Conservation (phyloP, 768 basidiomycete species). For the Mycena capillaripes region DNA sequence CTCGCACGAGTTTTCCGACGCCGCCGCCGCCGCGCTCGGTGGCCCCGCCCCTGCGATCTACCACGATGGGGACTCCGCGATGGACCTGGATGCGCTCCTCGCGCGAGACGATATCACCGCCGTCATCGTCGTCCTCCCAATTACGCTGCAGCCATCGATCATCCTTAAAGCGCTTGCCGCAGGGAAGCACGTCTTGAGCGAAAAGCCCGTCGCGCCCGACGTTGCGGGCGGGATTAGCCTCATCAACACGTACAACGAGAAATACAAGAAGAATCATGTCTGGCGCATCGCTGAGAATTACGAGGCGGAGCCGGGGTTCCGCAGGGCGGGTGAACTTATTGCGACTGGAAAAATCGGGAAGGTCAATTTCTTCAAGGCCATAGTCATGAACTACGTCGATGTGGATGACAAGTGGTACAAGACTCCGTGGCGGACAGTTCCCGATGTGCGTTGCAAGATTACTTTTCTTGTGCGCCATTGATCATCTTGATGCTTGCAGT, state of each 20-base stretch:
- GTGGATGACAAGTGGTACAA: constrained; percentile 82
- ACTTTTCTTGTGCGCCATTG: constrained; percentile 1
- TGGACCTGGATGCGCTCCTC: constrained; percentile 74
- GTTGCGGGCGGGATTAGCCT: constrained; percentile 73
- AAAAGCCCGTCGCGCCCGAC: constrained; percentile 88
- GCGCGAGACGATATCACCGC: constrained; percentile 76
- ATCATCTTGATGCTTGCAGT: constrained; percentile 54
- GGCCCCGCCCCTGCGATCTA: constrained; percentile 65
- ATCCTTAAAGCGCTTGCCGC: constrained; percentile 74
- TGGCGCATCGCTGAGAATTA: constrained; percentile 90
- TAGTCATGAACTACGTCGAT: constrained; percentile 66
- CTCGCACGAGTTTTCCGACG: constrained; percentile 64
- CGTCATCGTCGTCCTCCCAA: constrained; percentile 85
- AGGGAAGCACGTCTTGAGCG: constrained; percentile 91
- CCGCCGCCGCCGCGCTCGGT: constrained; percentile 62
- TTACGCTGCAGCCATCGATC: constrained; percentile 78
- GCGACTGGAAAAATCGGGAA: constrained; percentile 77
- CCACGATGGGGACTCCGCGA: constrained; percentile 62
- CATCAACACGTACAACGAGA: constrained; percentile 74
- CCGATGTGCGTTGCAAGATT: constrained; percentile 68
- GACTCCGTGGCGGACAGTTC: constrained; percentile 86
- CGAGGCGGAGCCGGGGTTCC: constrained; percentile 75
- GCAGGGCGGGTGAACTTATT: constrained; percentile 63
- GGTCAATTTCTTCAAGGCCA: constrained; percentile 75
- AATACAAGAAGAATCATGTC: constrained; percentile 75